These are phyloP conservation scores for Yamadazyma nakazawae DNA, from an alignment of 805 yeast species.

Conservation along the genomic window DNA sequence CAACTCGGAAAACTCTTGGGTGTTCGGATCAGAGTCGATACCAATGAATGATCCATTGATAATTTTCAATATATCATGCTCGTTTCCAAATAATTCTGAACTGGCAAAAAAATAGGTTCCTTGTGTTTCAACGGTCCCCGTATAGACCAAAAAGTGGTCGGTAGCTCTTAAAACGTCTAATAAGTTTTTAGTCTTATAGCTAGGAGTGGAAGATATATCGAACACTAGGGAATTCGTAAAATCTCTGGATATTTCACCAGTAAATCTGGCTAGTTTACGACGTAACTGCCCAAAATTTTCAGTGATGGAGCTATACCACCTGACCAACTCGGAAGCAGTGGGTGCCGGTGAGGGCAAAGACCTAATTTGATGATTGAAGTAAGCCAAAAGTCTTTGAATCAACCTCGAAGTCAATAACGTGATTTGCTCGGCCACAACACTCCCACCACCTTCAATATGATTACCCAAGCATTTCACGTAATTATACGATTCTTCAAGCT, in stretches of 20 bases:
- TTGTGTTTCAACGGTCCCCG: conserved; percentile 64
- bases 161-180: conserved; percentile 58
- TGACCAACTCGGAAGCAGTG: conserved; percentile 36
- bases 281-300: conserved; percentile 74
- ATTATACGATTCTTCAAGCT: conserved; percentile 77
- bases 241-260: conserved; percentile 59
- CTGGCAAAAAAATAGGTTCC: conserved; percentile 84
- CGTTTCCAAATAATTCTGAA: conserved; percentile 44
- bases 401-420: conserved; percentile 62
- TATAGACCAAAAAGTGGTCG: conserved; percentile 73
- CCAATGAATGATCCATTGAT: conserved; percentile 41
- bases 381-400: conserved; percentile 63
- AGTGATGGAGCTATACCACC: conserved; percentile 67
- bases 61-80: conserved; percentile 36
- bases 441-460: conserved; percentile 76
- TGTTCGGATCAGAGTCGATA: conserved; percentile 26
- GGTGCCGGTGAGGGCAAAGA: conserved; percentile 50
- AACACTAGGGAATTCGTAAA: conserved; percentile 72
- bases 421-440: conserved; percentile 76
- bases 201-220: conserved; percentile 43
- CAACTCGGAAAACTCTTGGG: conserved; percentile 27
- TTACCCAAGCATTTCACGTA: conserved; percentile 74
- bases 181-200: conserved; percentile 46
- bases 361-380: conserved; percentile 65
- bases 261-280: conserved; percentile 78